Base-by-base conservation (phyloP, 257 asterid species). In the Solanum piurae region DNA sequence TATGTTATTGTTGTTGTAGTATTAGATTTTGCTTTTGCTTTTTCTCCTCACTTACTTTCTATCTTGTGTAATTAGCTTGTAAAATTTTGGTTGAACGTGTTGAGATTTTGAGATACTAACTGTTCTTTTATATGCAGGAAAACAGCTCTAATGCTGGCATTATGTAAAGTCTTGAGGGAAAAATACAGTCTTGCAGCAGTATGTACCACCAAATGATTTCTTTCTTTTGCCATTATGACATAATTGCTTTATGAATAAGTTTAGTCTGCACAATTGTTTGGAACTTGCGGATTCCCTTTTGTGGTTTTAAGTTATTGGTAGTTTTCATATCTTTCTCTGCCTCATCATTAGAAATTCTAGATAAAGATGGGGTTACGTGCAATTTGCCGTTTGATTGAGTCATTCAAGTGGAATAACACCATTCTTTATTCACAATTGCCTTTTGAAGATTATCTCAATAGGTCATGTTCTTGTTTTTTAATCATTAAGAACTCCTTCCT, bases 171-270 rank as follows among this genome's bases (percentile, higher is more conserved):
- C 87, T 93, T 96, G 14, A 95, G 98, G 90, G 98, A 95, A 88
- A 93, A 92, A 87, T 96, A 96, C 93, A 95, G 98, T 88, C 98
- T 96, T 84, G 99, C 98, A 52, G 98, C 98, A 90, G 98, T 96
- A 92, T 60, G 98, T 92, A 86, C 85, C 40, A 18, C 85, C 85
- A 80, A 77, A 44, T 46, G 66, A 16, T 77, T 12, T 44, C 64
- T 80, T 46, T 27, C 10, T 27, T 79, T 16, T 46, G 34, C n/a
- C 1, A 76, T 76, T 10, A 38, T 75, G 9, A 18, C 5, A 44
- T 79, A 8, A 9, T 27, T 80, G 8, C 85, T 80, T 80, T 20
- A 29, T 80, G 42, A 29, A 46, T 0, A 3, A 14, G 4, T 27
- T 46, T 27, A 46, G 68, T 80, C 18, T 29, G 68, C 85, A 76